A percentile compares a stretch with the other conserved stretches of the same genome.
These are phyloP conservation scores for Lyophyllum semitale DNA, from an alignment of 768 basidiomycete genomes.

Conservation along the genomic window DNA sequence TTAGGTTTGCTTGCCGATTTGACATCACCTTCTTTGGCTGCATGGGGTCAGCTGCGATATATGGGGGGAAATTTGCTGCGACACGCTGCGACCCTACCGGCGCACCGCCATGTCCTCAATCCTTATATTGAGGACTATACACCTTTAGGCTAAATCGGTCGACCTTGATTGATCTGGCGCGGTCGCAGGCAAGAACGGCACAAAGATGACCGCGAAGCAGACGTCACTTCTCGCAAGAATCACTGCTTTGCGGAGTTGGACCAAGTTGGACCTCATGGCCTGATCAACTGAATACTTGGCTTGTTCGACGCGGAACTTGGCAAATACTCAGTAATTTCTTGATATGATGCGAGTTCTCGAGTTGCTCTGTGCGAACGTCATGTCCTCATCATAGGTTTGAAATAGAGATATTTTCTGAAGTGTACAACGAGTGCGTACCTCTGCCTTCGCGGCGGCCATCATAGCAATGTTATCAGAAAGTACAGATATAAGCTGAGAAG, in stretches of 20 bases:
- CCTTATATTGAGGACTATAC: background rate
- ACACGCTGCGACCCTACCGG: background rate
- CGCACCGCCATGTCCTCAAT: background rate
- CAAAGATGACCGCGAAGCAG: slow-evolving; percentile 2
- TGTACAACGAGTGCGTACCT: background rate
- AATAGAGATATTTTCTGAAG: background rate
- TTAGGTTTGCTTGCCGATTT: slow-evolving; percentile 3
- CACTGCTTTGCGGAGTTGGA: background rate
- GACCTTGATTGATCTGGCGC: slow-evolving; percentile 6
- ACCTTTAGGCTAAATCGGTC: slow-evolving; percentile 3
- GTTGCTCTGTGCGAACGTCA: slow-evolving; percentile 9
- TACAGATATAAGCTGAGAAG: slow-evolving; percentile 4
- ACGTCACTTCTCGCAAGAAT: slow-evolving; percentile 14
- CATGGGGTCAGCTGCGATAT: background rate
- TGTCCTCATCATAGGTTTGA: slow-evolving; percentile 5
- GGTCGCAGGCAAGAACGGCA: background rate
- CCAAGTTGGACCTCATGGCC: slow-evolving; percentile 11
- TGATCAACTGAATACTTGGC: slow-evolving; percentile 1
- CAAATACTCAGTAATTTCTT: background rate
- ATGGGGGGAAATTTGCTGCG: background rate
- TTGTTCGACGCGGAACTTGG: slow-evolving; percentile 11
- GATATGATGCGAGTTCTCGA: slow-evolving; percentile 4
- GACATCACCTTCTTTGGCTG: slow-evolving; percentile 7
- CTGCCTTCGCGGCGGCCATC: too few species aligned
- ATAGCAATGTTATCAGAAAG: slow-evolving; percentile 3